Base-by-base conservation (phyloP, 352 stramenopile genomes). In the Phytophthora syringae region DNA sequence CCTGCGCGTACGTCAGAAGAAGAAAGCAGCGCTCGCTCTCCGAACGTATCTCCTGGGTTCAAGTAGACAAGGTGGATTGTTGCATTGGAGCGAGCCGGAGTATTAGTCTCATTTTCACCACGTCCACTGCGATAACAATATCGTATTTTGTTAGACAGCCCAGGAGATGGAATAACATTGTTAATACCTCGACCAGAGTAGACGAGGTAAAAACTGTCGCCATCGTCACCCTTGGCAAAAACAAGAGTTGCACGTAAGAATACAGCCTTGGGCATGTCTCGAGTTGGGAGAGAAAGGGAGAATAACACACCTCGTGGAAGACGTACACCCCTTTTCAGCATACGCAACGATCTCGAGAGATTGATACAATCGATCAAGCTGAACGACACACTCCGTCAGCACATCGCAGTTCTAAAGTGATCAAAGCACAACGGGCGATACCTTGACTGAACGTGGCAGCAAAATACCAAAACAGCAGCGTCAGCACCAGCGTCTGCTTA, bases 331-430 rank as follows among this genome's bases (percentile, higher is more conserved):
- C 74, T 37, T 82, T 5, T 89, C 72, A 13, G 72, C 13, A 32
- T 79, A 85, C 3, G 52, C 62, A 3, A 68, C 55, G 16, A 89
- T 71, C 7, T 90, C 73, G 11, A 95, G 82, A 0, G 83, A 85
- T 67, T 93, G 84, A 56, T 93, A 93, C 2, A 94, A 70, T 43
- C 84, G 80, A 53, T 93, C 84, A 36, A 93, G 56, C 84, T 92
- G 30, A 42, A 50, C 4, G 45, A 40, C 40, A 47, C n/a, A 25
- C 24, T n/a, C 3, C 52, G 52, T 55, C 18, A 43, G 9, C n/a
- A 43, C 13, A 43, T 15, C n/a, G n/a, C 36, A 3, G 10, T 43
- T 11, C 36, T 43, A 43, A 43, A 22, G 16, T 21, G n/a, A n/a
- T n/a, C n/a, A n/a, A n/a, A n/a, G 16, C n/a, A 43, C 5, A 43